Base-by-base conservation (phyloP, 1,284 basidiomycete genomes). In the Hemileia vastatrix region DNA sequence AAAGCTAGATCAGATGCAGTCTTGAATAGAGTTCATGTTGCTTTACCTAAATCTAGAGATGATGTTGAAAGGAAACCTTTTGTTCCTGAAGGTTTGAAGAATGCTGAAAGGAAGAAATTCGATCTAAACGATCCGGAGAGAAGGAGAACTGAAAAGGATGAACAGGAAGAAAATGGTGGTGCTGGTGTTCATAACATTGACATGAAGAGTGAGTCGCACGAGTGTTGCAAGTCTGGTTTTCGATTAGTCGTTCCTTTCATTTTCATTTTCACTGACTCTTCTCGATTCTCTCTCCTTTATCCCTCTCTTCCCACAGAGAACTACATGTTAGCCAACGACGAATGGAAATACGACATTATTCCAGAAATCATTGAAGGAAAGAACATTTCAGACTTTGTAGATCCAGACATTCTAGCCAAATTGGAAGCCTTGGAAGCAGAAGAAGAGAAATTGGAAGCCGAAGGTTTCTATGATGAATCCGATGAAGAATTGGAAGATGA, bases 161-260 rank as follows among this genome's bases (percentile, higher is more conserved):
- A 71, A 57, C 71, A 75, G 62, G 73, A 74, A 65, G 70, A 70
- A 62, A 67, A 73, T 21, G 73, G 73, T 32, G 73, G 73, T 50
- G 73, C 73, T 6, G 73, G 73, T 63, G 73, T 75, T 19, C 71
- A 71, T 68, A 71, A 69, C 64, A 71, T 74, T 48, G 73, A 75
- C 63, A 62, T 74, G 65, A 74, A 74, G 70, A 69, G 95, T 32
- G 84, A 97, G 62, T 82, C 84, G 48, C 86, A 27, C 27, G 27
- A 27, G 27, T 27, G 27, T 27, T 27, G 27, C 27, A 27, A 27
- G 27, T 27, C 27, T 27, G 27, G 27, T 27, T 27, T 27, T 27
- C 27, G 27, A 27, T 27, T 27, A 27, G 27, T 27, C 27, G 27
- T 27, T 27, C 27, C 27, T 27, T 27, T 54, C 52, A 15, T 27